phyloP scores from a whole-genome alignment of 176 grass and related monocot species.

The Saccharum officinarum region DNA sequence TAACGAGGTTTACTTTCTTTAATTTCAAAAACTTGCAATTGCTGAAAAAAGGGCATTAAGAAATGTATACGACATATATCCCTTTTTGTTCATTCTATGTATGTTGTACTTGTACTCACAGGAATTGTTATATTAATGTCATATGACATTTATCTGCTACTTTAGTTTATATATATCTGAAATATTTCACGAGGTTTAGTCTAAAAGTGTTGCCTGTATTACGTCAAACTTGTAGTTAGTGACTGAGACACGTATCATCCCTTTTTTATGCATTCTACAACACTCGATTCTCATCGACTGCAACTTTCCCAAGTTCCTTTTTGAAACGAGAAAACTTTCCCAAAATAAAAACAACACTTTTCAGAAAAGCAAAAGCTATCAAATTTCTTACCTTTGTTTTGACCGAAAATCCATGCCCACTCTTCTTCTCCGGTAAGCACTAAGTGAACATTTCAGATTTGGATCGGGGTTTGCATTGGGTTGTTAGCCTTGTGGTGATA shows the following conservation, averaged over 20 bases:
- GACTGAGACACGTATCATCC: not conserved
- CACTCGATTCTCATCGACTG: not conserved
- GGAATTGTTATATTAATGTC: no score
- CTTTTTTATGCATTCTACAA: not conserved
- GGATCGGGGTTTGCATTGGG: no score
- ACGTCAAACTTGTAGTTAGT: not conserved
- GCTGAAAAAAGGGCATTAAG: no score
- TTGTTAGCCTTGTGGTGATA: no score
- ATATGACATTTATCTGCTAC: no score
- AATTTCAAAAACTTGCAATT: no score
- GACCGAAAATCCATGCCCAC: not conserved
- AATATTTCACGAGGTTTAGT: not conserved
- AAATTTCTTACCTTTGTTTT: not conserved
- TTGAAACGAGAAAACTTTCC: not conserved
- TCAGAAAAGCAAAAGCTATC: not conserved
- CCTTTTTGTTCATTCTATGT: no score
- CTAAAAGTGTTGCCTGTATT: not conserved
- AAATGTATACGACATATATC: no score
- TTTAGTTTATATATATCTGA: not conserved
- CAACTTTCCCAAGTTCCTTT: not conserved
- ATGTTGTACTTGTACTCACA: no score
- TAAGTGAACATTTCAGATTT: no score
- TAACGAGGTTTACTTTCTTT: no score
- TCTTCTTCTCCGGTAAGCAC: no score
- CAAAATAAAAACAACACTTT: not conserved